Evolutionary conservation across 768 basidiomycete species (phyloP), one percentile per base, ranked within the genome.

Genomic region (Lenzites betulinus): DNA sequence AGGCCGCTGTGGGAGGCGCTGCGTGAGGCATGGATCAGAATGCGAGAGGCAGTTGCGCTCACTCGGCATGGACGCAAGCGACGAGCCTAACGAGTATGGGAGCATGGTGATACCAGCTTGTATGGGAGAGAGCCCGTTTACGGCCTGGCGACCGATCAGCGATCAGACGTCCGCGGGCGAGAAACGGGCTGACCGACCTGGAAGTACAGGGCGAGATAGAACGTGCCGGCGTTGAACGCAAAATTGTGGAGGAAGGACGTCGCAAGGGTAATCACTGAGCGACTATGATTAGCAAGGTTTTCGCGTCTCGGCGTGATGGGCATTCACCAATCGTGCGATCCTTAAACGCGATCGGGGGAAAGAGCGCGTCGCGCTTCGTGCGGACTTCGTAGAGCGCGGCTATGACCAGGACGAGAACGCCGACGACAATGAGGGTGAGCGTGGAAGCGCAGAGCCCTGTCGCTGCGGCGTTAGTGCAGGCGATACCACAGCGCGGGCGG

Each of bases 41-140:
- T 22, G 25, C 54, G 39, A 52, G 39, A 41, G 55, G 48, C 39
- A 51, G 33, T 41, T 58, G 52, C 28, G 56, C 67, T 59, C 38
- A 69, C 70, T 64, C 23, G 92, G 90, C 79, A 94, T 86, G 12
- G 92, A 93, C 43, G 92, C 88, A 58, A 93, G 70, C 23, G 92
- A 92, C 35, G 92, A 89, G 51, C 91, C 92, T 52, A 93, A 83
- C 50, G 92, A 90, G 76, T 92, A 93, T 12, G 92, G 90, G 56
- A 94, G 79, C 73, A 92, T 80, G 69, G 84, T 82, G 22, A 92
- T 70, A 11, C 90, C 92, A 60, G 92, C 87, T 71, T 85, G 72
- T 47, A 93, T 70, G 13, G 89, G 90, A n/a, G 83, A 83, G 22
- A 81, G 82, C 25, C 86, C 85, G 70, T 88, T 81, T 39, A 86